Percentiles rank a stretch among this genome's conserved stretches.
Conservation (phyloP, 169 alveolate genomes). For the Plasmodium gallinaceum region DNA sequence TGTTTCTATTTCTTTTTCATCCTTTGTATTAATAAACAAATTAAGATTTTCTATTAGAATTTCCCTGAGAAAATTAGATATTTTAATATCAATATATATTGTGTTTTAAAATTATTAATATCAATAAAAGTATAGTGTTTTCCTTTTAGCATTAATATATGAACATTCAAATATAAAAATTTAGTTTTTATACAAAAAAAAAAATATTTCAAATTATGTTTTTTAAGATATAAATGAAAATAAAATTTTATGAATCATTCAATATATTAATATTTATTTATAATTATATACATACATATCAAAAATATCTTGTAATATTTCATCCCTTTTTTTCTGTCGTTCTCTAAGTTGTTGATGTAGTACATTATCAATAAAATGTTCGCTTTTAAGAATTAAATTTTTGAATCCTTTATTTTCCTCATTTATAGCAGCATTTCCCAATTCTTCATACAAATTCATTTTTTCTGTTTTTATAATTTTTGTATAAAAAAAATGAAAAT, state of each 20-base stretch:
- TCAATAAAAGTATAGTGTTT: no score
- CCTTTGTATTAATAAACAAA: constrained; percentile 42
- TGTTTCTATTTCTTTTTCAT: constrained; percentile 69
- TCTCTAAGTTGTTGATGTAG: constrained; percentile 61
- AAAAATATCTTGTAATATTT: constrained; percentile 72
- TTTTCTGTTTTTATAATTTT: constrained; percentile 8
- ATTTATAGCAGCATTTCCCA: constrained; percentile 64
- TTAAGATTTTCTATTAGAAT: constrained; percentile 66
- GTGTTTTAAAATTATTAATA: no score
- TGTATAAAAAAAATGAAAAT: not conserved
- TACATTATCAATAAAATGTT: constrained; percentile 74
- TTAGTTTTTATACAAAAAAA: no score
- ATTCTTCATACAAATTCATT: constrained; percentile 53
- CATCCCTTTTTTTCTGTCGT: constrained; percentile 72
- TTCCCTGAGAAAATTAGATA: constrained; percentile 32
- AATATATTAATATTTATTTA: not conserved
- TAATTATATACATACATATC: constrained; percentile 50
- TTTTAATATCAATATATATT: not conserved
- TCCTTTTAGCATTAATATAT: no score
- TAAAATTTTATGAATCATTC: not conserved
- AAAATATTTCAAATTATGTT: no score
- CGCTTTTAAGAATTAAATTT: constrained; percentile 71
- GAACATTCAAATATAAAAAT: not conserved
- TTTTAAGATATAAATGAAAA: not conserved
- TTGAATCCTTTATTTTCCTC: constrained; percentile 47